Conservation (phyloP, 495 filamentous ascomycete genomes). For the Penicillium alfredii region DNA sequence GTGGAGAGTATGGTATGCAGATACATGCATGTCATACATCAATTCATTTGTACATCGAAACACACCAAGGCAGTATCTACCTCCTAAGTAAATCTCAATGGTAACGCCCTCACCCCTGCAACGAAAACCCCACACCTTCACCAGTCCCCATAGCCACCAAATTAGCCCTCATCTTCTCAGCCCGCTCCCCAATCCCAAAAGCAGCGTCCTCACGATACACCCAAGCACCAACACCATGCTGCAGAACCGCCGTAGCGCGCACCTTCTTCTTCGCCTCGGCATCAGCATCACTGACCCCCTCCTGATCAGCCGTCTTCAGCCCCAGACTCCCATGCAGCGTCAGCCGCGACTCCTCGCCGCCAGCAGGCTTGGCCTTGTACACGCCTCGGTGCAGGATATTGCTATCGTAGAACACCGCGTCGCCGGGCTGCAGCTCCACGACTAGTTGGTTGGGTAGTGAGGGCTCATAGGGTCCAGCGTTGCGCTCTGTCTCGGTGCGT, state of each 20-base stretch:
- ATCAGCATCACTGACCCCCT: slow-evolving; percentile 8
- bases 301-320: slow-evolving; percentile 41
- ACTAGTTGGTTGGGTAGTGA: slow-evolving; percentile 54
- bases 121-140: slow-evolving; percentile 53
- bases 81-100: too few species aligned
- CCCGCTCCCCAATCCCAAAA: slow-evolving; percentile 49
- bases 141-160: slow-evolving; percentile 56
- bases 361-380: slow-evolving; percentile 47
- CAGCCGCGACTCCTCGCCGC: slow-evolving; percentile 52
- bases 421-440: slow-evolving; percentile 61
- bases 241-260: slow-evolving; percentile 72
- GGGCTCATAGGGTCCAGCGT: slow-evolving; percentile 51
- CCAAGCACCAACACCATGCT: slow-evolving; percentile 79
- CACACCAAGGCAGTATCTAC: slow-evolving; percentile 13
- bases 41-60: too few species aligned
- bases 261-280: slow-evolving; percentile 36
- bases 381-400: slow-evolving; percentile 79
- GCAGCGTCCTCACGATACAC: slow-evolving; percentile 48
- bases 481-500: slow-evolving; percentile 58
- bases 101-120: slow-evolving; percentile 34
- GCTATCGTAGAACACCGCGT: slow-evolving; percentile 80
- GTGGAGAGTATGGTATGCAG: too few species aligned
- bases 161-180: slow-evolving; percentile 46
- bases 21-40: too few species aligned
- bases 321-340: slow-evolving; percentile 82